A percentile compares a stretch with the other conserved stretches of the same genome.
phyloP scores from a whole-genome alignment of 257 asterid genomes.

The Rauvolfia tetraphylla region DNA sequence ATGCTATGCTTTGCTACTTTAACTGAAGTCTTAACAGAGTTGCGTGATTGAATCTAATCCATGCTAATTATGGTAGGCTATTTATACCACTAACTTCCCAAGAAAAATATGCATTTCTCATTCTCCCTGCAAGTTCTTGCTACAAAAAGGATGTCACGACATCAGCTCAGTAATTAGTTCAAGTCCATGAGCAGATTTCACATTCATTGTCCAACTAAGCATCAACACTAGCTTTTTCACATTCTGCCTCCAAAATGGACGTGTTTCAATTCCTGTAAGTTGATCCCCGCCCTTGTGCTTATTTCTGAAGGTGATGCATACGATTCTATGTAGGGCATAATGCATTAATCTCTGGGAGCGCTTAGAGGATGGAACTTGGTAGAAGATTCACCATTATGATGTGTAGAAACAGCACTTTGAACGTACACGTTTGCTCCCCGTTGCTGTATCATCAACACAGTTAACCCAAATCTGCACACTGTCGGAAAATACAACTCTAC shows the following conservation, averaged over 20 bases:
- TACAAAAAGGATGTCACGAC: not conserved
- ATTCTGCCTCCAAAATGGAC: not conserved
- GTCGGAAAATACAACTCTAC: not conserved
- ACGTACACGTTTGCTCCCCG: not conserved
- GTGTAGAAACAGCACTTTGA: not conserved
- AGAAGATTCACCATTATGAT: not conserved
- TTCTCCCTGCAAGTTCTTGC: not conserved
- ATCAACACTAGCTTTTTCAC: not conserved
- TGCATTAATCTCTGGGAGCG: not conserved
- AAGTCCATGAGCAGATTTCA: not conserved
- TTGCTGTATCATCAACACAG: not conserved
- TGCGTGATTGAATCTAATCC: not conserved
- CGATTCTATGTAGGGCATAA: not conserved
- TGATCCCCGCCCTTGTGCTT: not conserved
- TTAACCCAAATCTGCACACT: not conserved
- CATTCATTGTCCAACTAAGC: not conserved
- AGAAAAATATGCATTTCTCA: slow-evolving; percentile 4
- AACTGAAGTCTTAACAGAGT: no score
- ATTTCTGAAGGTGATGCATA: not conserved
- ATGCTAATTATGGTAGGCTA: not conserved
- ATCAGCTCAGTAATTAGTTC: not conserved
- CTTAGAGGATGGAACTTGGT: not conserved
- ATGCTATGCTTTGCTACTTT: no score
- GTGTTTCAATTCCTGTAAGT: not conserved
- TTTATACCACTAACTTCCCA: not conserved